Base-by-base conservation (phyloP, 2,329 filamentous ascomycete species). In the Phyllosticta ampelicida region DNA sequence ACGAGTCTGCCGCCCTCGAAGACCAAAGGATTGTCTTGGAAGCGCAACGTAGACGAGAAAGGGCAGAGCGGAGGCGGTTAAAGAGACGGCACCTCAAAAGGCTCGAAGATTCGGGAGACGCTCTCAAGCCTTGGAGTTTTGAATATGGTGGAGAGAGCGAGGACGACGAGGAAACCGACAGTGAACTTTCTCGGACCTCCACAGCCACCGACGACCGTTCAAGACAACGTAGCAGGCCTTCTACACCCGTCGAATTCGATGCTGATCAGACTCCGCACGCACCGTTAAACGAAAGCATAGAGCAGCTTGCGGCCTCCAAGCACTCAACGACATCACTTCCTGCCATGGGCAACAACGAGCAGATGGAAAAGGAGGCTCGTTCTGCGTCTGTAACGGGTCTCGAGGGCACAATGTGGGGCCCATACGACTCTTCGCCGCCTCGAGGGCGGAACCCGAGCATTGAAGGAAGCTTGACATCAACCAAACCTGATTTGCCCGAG, bases 401-500 rank as follows among this genome's bases (percentile, higher is more conserved):
- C 0, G 88, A 92, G 61, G 87, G 86, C 13, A 87, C 84, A 56
- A 87, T 91, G 82, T 90, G 87, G 64, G 87, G 86, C 1, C 76
- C 86, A 1, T 90, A 89, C 60, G 82, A 86, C 19, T 70, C 73
- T 3, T 75, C 81, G 21, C 72, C 75, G 20, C 74, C 80, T 55
- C 82, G 85, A 49, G 83, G 83, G 50, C 82, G 89, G 54, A 88
- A 88, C 3, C 86, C 89, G 30, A 96, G 90, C 68, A 82, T 91
- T 73, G 84, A 87, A 3, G 89, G 88, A 56, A 94, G 88, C 61
- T 83, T 84, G 66, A 86, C 65, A 83, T 87, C 54, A 79, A 72
- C 73, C 19, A 62, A 62, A 29, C 60, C 58, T 29, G 62, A 61
- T 28, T 66, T 83, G 3, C 84, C 82, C 0, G 72, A 86, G 44